These are phyloP conservation scores for Gossypium stocksii DNA, from an alignment of 345 rosid species.

Conservation along the genomic window DNA sequence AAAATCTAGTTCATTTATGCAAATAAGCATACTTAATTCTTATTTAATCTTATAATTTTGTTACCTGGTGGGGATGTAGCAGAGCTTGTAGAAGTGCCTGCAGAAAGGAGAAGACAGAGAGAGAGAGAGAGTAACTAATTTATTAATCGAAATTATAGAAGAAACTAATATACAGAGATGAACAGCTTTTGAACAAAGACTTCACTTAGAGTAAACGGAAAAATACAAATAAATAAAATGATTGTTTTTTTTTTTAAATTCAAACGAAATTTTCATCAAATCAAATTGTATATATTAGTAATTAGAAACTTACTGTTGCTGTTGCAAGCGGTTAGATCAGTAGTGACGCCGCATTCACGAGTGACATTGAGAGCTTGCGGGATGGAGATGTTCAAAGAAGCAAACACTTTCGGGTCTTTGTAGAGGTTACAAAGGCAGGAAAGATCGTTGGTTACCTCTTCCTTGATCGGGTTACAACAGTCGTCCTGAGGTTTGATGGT, in stretches of 20 bases:
- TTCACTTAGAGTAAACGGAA: not conserved
- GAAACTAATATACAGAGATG: not conserved
- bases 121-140: not conserved
- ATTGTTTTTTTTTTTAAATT: no score
- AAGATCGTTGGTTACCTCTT: constrained; percentile 42
- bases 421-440: constrained; percentile 57
- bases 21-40: no score
- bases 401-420: constrained; percentile 40
- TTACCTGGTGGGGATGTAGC: constrained; percentile 11
- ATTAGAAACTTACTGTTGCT: constrained; percentile 35
- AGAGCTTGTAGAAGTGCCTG: not conserved
- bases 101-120: no score
- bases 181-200: not conserved
- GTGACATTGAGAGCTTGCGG: constrained; percentile 37
- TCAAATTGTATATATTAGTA: not conserved
- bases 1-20: no score
- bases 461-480: constrained; percentile 56
- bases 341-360: constrained; percentile 29
- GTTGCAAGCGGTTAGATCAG: constrained; percentile 26
- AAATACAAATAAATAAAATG: no score
- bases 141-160: not conserved
- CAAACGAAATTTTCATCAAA: not conserved
- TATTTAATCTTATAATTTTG: not conserved
- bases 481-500: constrained; percentile 31
- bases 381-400: constrained; percentile 20